Evolutionary conservation across 2,329 filamentous ascomycete genomes (phyloP), one percentile per base, ranked within the genome.

Genomic region (Stachybotrys chartarum): DNA sequence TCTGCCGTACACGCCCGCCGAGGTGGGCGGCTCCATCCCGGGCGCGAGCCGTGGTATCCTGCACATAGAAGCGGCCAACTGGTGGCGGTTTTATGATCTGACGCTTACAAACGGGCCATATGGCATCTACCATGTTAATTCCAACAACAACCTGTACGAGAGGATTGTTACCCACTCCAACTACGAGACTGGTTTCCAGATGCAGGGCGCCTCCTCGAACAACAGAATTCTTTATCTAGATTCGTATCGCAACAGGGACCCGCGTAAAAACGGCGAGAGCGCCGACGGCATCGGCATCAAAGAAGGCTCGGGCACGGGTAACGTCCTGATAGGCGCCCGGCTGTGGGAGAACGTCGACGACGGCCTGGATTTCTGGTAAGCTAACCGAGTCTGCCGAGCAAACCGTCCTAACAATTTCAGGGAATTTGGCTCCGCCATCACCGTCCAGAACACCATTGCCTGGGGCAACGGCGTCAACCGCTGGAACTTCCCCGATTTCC

Each of bases 261-360:
- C 77, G 6, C 71, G 77, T 52, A 79, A 79, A 67, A 79, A 79
- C 49, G 77, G 77, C 14, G 77, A 79, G 62, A 76, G 72, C 45
- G 77, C 77, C 10, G 77, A 79, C 54, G 77, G 77, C 1, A 75
- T 79, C 49, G 77, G 70, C 2, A 73, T 71, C 61, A 79, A 79
- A 61, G 70, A 74, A 49, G 77, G 77, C 7, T 67, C 63, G 1
- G 77, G 77, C 3, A 69, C 69, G 18, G 77, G 77, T 8, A 79
- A 79, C 52, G 59, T 74, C 1, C 59, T 79, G 7, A 70, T 71
- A 31, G 74, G 74, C 6, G 72, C 75, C 0, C 70, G 77, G 17
- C 67, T 79, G 0, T 79, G 75, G 75, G 71, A 79, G 54, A 79
- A 79, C 35, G 77, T 78, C 7, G 77, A 79, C 45, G 77, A 79